phyloP scores from a whole-genome alignment of 2,329 filamentous ascomycete genomes.

The Cladosporium velox region DNA sequence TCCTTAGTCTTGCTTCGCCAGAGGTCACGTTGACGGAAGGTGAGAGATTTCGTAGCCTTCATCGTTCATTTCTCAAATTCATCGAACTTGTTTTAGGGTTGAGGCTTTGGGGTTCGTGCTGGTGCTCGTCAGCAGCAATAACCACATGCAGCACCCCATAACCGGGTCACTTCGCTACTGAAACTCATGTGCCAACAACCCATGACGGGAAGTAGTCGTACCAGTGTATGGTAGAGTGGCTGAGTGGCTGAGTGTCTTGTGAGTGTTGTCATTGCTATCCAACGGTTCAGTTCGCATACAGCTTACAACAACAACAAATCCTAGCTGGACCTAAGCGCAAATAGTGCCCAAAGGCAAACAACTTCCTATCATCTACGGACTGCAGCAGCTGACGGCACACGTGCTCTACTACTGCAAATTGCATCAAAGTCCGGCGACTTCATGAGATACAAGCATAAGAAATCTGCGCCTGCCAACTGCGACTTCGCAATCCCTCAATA shows the following conservation, averaged over 20 bases:
- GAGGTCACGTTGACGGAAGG: neutral
- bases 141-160: neutral
- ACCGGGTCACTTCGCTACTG: neutral
- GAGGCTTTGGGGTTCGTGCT: neutral
- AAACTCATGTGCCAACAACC: neutral
- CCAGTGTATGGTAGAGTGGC: too few relatives aligned
- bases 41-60: neutral
- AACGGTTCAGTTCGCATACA: neutral
- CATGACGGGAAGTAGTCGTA: neutral
- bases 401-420: neutral
- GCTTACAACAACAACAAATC: neutral
- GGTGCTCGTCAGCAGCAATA: neutral
- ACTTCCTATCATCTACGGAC: neutral
- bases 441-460: neutral
- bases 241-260: neutral
- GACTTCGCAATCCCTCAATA: neutral
- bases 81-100: neutral
- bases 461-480: neutral
- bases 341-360: neutral
- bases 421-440: neutral
- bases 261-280: neutral
- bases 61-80: neutral
- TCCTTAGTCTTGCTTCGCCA: neutral
- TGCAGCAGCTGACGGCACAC: accelerated
- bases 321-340: neutral